Percentiles rank a stretch among this genome's conserved stretches.
Conservation (phyloP, 192 early-diverging fungal genomes). For the Martensiomyces pterosporus region DNA sequence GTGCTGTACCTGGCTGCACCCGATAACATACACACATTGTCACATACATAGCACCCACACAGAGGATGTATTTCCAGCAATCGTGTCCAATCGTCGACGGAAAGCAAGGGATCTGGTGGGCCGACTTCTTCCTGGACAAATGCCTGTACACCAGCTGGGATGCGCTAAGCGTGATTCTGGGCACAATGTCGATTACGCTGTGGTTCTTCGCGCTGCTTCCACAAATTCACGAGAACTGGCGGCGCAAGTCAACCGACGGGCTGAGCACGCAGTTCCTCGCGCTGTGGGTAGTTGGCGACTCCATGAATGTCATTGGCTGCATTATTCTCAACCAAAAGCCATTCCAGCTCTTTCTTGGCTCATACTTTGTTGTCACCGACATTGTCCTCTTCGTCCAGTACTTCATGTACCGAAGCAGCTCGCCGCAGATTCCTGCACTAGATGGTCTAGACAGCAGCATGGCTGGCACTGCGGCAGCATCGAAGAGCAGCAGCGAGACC, state of each 20-base stretch:
- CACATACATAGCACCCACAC: too few species aligned
- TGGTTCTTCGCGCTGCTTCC: slow-evolving; percentile 31
- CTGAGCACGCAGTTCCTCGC: slow-evolving; percentile 13
- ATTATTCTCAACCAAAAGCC: slow-evolving; percentile 66
- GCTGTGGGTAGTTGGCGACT: slow-evolving; percentile 56
- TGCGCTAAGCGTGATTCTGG: slow-evolving; percentile 8
- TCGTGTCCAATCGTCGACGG: slow-evolving; percentile 13
- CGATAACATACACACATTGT: too few species aligned
- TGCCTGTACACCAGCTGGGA: slow-evolving; percentile 22
- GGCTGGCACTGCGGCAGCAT: too few species aligned
- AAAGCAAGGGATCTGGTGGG: slow-evolving; percentile 20
- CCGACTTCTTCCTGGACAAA: slow-evolving; percentile 6
- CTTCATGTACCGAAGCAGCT: slow-evolving; percentile 19
- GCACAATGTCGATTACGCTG: slow-evolving; percentile 13
- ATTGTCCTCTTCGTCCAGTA: slow-evolving; percentile 32
- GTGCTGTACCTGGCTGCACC: too few species aligned
- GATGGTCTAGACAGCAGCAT: background rate
- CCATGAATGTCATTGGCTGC: slow-evolving; percentile 67
- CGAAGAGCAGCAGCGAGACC: too few species aligned
- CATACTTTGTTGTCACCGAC: slow-evolving; percentile 50
- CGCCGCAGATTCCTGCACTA: background rate
- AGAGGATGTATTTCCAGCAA: background rate
- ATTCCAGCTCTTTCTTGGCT: slow-evolving; percentile 56
- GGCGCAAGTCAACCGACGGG: slow-evolving; percentile 15
- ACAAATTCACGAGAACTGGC: slow-evolving; percentile 32